Conservation (phyloP, 306 rosid species). For the Amphicarpaea edgeworthii region DNA sequence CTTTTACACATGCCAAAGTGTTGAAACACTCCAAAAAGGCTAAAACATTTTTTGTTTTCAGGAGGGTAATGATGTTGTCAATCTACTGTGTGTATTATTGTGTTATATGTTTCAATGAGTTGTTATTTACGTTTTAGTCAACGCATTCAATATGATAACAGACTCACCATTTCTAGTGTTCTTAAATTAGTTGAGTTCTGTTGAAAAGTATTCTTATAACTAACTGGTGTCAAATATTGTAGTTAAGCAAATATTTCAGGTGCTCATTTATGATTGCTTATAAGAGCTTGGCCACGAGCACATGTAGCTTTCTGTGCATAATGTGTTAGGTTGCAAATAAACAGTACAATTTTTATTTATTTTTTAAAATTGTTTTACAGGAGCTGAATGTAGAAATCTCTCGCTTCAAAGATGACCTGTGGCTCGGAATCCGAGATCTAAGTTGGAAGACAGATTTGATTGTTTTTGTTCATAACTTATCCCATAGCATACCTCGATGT, state of each 20-base stretch:
- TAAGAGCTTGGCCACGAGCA: conserved; percentile 9
- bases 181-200: not conserved
- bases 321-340: conserved; percentile 22
- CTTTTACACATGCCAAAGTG: conserved; percentile 2
- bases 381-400: conserved; percentile 74
- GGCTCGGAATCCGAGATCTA: conserved; percentile 90
- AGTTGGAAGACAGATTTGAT: conserved; percentile 85
- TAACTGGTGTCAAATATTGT: not conserved
- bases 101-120: conserved; percentile 8
- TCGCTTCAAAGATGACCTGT: conserved; percentile 79
- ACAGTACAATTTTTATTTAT: not conserved
- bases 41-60: not conserved
- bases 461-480: conserved; percentile 91
- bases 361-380: conserved; percentile 51
- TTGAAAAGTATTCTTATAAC: conserved; percentile 11
- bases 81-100: not conserved
- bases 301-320: conserved; percentile 20
- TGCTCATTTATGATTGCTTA: conserved; percentile 19
- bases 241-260: conserved; percentile 17
- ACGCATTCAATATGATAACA: not conserved
- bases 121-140: conserved; percentile 3
- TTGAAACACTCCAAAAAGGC: conserved; percentile 13
- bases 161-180: not conserved
- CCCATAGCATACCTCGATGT: conserved; percentile 86
- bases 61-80: conserved; percentile 11